Evolutionary conservation across 148 eudicot genomes (phyloP).

Genomic region (Talinum fruticosum): DNA sequence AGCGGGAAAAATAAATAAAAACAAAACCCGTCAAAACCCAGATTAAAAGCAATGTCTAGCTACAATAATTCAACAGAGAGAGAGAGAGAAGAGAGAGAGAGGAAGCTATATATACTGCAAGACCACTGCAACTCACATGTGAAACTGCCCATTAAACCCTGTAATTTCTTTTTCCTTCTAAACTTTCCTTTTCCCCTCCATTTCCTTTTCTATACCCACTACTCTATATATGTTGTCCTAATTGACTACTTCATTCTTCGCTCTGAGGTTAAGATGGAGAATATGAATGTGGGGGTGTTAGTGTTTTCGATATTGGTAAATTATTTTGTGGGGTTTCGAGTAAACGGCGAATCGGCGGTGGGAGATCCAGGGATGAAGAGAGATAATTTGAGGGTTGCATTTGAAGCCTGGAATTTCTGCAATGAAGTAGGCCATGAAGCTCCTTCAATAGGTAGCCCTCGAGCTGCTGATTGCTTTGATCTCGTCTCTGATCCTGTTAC

Average conservation of each 20-base stretch:
- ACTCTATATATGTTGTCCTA: neutral
- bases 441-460: constrained; percentile 76
- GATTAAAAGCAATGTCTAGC: too few species aligned
- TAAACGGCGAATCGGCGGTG: constrained; percentile 36
- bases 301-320: neutral
- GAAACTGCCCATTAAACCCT: neutral
- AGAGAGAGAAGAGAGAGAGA: neutral
- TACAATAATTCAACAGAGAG: neutral
- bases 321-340: neutral
- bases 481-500: neutral
- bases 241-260: neutral
- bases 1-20: neutral
- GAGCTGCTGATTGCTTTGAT: constrained; percentile 90
- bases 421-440: constrained; percentile 85
- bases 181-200: neutral
- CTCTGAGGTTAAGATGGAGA: too few species aligned
- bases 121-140: neutral
- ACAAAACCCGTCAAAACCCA: too few species aligned
- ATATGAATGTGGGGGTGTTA: too few species aligned
- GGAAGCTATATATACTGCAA: constrained; percentile 2
- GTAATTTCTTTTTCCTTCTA: neutral
- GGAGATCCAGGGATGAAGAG: constrained; percentile 82
- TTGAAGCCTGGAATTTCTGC: constrained; percentile 89
- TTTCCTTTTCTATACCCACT: neutral
- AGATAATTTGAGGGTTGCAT: constrained; percentile 61